Base-by-base conservation (phyloP, 805 yeast genomes). In the Nakazawaea laoshanensis region DNA sequence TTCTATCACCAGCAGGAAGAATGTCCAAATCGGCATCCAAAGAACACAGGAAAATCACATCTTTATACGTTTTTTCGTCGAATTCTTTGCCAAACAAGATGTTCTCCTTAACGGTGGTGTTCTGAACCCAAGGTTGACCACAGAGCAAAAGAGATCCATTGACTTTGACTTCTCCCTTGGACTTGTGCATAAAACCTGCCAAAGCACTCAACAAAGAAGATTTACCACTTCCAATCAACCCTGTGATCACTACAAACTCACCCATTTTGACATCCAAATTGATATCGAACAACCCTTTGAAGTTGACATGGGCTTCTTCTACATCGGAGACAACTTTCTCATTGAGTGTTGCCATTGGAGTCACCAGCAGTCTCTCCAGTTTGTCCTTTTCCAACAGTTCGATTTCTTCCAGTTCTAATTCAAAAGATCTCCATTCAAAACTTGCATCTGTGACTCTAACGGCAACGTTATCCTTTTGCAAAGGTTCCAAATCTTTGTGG, bases 221-320 rank as follows among this genome's bases (percentile, higher is more conserved):
- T 46, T 81, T 81, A 30, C 92, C 92, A 2, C 81, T 63, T 4
- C 92, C 92, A 46, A 85, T 81, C 1, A 77, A 55, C 11, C 95
- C 95, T 0, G 89, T 81, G 17, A 83, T 65, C 38, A 81, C 79
- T 6, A 85, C 58, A 32, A 87, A 72, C 48, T 84, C 94, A 15
- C 83, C 82, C 36, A 68, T 70, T 27, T 61, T 53, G 29, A 85
- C 59, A 1, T 54, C 48, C 14, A 85, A 52, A 42, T 74, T 62
- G 38, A 85, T 52, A 46, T 77, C 43, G 27, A 44, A 37, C 48
- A 77, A 46, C 45, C 84, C 67, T 30, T 61, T 35, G 53, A 63
- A 62, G 21, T 39, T 30, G 32, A 16, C 25, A 23, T 6, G 6
- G 12, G 25, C 12, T 8, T 11, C 25, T n/a, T 5, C 12, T 13